phyloP scores from a whole-genome alignment of 1,139 yeast species.

The Sporopachydermia cereana region DNA sequence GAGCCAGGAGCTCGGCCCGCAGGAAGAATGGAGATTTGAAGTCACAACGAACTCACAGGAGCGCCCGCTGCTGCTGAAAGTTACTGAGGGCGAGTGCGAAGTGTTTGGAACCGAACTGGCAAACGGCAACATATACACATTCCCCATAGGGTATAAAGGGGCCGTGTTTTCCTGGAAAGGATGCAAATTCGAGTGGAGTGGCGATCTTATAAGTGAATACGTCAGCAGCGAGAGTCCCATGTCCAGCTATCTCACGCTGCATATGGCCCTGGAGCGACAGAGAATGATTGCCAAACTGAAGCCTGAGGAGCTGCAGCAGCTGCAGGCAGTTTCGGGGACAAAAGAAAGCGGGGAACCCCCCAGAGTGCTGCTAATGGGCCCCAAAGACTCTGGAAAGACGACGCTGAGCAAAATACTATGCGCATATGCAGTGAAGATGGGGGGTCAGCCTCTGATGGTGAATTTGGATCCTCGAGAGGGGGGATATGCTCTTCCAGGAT shows the following conservation, averaged over 20 bases:
- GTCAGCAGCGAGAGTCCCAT: slow-evolving; percentile 60
- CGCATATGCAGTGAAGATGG: slow-evolving; percentile 68
- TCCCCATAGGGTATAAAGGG: slow-evolving; percentile 42
- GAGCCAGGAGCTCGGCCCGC: slow-evolving; percentile 27
- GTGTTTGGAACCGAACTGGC: slow-evolving; percentile 90
- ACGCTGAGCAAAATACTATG: slow-evolving; percentile 55
- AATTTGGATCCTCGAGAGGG: slow-evolving; percentile 78
- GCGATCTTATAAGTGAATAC: slow-evolving; percentile 42
- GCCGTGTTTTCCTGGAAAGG: slow-evolving; percentile 50
- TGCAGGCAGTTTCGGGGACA: slow-evolving; percentile 6
- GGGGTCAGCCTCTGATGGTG: slow-evolving; percentile 51
- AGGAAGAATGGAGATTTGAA: slow-evolving; percentile 81
- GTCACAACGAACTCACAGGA: slow-evolving; percentile 21
- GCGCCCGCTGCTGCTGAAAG: slow-evolving; percentile 12
- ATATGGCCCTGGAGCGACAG: slow-evolving; percentile 60
- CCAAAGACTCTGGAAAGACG: slow-evolving; percentile 66
- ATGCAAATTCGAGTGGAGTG: slow-evolving; percentile 34
- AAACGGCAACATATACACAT: slow-evolving; percentile 47
- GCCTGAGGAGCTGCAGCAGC: slow-evolving; percentile 12
- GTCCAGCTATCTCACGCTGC: slow-evolving; percentile 54
- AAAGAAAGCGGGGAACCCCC: slow-evolving; percentile 30
- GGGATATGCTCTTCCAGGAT: slow-evolving; percentile 73
- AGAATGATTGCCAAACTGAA: slow-evolving; percentile 26
- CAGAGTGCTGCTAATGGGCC: slow-evolving; percentile 63
- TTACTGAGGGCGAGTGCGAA: slow-evolving; percentile 65